Evolutionary conservation across 805 yeast genomes (phyloP), one percentile per base, ranked within the genome.

Genomic region (Candida pseudofarinosa): DNA sequence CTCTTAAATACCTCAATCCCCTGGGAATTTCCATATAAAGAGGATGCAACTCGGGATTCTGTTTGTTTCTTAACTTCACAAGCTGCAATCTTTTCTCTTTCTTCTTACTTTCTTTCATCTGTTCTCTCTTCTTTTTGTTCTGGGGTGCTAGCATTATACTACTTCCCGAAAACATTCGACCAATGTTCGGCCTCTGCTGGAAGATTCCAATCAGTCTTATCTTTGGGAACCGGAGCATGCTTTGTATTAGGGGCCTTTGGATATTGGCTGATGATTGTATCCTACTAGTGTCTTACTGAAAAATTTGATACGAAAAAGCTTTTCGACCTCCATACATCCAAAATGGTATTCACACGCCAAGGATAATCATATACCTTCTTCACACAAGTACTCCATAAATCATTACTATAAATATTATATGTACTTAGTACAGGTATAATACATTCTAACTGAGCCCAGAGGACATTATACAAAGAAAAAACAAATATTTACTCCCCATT

Each of bases 1-100:
- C 96, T 49, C 97, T 74, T 43, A 91, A 59, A 56, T 81, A 89
- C 53, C 85, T 75, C 61, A 88, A 62, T 1, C 97, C 97, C 23
- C 68, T 63, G 4, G 85, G 78, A 5, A 88, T 72, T 39, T 79
- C 81, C 85, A 86, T 80, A 57, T 80, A 83, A 42, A 85, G 68
- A 1, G 90, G 90, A 40, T 73, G 73, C 12, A 49, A 63, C 59
- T 51, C 65, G 45, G 73, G 74, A 47, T 60, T 82, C 38, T 54
- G 60, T 44, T 60, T 61, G 47, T 58, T 53, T 48, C 55, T 57
- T 34, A 40, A 48, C 44, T 55, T 60, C 35, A 53, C 47, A 16
- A 48, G 42, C 40, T 56, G 63, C 32, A 57, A 52, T 42, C 52
- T 52, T 44, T 50, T 63, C 44, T 54, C 46, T 44, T 52, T 54